A percentile compares a stretch with the other conserved stretches of the same genome.
These are phyloP conservation scores for Cladophialophora chaetospira DNA, from an alignment of 2,329 filamentous ascomycete species.

Conservation along the genomic window DNA sequence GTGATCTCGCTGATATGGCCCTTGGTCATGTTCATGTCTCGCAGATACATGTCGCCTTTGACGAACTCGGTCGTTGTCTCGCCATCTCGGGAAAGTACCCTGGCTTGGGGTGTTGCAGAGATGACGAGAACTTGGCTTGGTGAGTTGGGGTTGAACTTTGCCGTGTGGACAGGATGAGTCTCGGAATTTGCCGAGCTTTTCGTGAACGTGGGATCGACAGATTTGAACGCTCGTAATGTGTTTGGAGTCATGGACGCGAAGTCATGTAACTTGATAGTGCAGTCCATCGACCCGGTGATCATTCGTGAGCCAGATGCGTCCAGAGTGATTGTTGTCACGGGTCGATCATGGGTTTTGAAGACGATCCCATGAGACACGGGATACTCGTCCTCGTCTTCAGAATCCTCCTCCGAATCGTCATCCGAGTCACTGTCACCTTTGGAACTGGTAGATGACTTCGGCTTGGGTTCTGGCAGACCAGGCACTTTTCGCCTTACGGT, in stretches of 20 bases:
- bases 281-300: constrained; percentile 89
- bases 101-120: constrained; percentile 85
- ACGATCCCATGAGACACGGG: constrained; percentile 91
- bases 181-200: constrained; percentile 73
- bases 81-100: constrained; percentile 85
- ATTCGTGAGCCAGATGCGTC: constrained; percentile 84
- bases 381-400: constrained; percentile 77
- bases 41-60: constrained; percentile 97
- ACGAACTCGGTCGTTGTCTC: constrained; percentile 83
- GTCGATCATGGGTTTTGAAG: constrained; percentile 86
- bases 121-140: constrained; percentile 82
- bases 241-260: constrained; percentile 95
- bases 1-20: constrained; percentile 93
- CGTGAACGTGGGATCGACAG: constrained; percentile 78
- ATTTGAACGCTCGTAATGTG: constrained; percentile 90
- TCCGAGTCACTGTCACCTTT: constrained; percentile 42
- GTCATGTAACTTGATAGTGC: constrained; percentile 88
- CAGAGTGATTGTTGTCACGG: constrained; percentile 79
- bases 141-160: constrained; percentile 81
- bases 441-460: constrained; percentile 37
- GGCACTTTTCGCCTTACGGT: constrained; percentile 66
- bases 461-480: constrained; percentile 39
- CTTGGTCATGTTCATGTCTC: constrained; percentile 97
- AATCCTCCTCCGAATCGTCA: constrained; percentile 55
- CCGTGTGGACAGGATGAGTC: constrained; percentile 83